Percentiles rank a stretch among this genome's conserved stretches.
These are phyloP conservation scores for Skeletonema menzelii DNA, from an alignment of 108 stramenopile species.

Conservation along the genomic window DNA sequence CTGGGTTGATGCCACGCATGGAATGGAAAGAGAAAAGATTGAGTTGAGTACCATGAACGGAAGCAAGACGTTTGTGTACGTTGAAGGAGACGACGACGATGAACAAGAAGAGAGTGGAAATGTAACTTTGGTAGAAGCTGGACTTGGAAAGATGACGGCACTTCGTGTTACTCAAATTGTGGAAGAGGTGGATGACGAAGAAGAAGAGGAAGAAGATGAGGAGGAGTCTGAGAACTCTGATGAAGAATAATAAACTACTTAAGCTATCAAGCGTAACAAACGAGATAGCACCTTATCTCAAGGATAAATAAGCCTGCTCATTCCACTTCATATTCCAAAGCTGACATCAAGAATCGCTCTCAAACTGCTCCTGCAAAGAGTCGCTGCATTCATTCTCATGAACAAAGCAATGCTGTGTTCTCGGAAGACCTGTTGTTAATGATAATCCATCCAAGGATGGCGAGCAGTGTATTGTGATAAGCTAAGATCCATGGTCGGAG, in stretches of 20 bases:
- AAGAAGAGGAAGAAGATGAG: slow-evolving; percentile 11
- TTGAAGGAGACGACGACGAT: slow-evolving; percentile 29
- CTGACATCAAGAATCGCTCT: too few relatives aligned
- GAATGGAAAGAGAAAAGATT: slow-evolving; percentile 76
- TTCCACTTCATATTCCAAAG: too few relatives aligned
- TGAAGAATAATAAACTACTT: neutral
- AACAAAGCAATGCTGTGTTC: too few relatives aligned
- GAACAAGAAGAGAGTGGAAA: slow-evolving; percentile 16
- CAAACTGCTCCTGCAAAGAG: too few relatives aligned
- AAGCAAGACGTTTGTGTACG: slow-evolving; percentile 61
- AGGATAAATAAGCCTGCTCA: too few relatives aligned
- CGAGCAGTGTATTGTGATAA: too few relatives aligned
- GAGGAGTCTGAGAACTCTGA: neutral
- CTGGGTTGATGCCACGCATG: slow-evolving; percentile 79
- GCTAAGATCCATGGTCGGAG: too few relatives aligned
- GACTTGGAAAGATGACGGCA: slow-evolving; percentile 66
- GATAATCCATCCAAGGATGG: too few relatives aligned
- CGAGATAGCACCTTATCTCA: too few relatives aligned
- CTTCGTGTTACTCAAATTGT: slow-evolving; percentile 61
- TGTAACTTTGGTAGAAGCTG: slow-evolving; percentile 54
- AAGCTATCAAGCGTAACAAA: neutral
- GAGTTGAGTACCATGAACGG: slow-evolving; percentile 78
- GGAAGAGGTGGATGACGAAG: neutral
- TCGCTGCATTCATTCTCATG: too few relatives aligned
- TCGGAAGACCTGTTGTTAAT: too few relatives aligned